Conservation (phyloP, 2,329 filamentous ascomycete species). For the Tolypocladium tropicale region DNA sequence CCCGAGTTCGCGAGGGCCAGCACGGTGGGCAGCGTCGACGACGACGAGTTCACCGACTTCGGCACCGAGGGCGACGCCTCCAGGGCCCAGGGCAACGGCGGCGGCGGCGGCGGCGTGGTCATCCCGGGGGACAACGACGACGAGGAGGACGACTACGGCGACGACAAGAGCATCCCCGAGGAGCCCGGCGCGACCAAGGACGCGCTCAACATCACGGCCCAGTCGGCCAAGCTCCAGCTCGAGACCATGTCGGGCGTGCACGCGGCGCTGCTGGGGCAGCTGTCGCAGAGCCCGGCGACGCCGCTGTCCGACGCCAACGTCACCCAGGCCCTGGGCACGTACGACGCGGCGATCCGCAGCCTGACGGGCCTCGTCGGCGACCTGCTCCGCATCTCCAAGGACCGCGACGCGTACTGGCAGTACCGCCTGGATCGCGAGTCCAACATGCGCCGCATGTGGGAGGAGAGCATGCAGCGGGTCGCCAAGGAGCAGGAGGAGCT, state of each 20-base stretch:
- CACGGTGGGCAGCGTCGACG: constrained; percentile 38
- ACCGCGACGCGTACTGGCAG: constrained; percentile 95
- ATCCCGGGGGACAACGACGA: constrained; percentile 41
- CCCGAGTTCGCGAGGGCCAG: constrained; percentile 29
- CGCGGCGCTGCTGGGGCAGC: constrained; percentile 64
- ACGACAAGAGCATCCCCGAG: constrained; percentile 69
- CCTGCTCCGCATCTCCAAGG: constrained; percentile 81
- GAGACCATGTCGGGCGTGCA: constrained; percentile 84
- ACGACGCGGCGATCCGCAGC: constrained; percentile 82
- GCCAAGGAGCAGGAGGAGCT: constrained; percentile 88
- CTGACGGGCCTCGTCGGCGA: constrained; percentile 77
- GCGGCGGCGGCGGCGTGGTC: constrained; percentile 21
- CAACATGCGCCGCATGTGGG: constrained; percentile 91
- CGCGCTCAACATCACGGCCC: constrained; percentile 92
- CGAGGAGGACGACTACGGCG: constrained; percentile 63
- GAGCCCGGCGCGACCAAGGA: constrained; percentile 70
- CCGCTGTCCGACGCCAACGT: constrained; percentile 69
- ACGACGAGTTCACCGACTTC: constrained; percentile 41
- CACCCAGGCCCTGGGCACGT: constrained; percentile 68
- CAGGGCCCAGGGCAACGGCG: constrained; percentile 23
- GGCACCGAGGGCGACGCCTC: constrained; percentile 32
- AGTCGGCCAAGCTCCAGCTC: constrained; percentile 86
- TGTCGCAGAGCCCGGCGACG: constrained; percentile 54
- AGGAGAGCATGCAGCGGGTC: constrained; percentile 98
- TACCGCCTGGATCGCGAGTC: constrained; percentile 85